Evolutionary conservation across 495 filamentous ascomycete genomes (phyloP), one percentile per base, ranked within the genome.

Genomic region (Cryomyces minteri): DNA sequence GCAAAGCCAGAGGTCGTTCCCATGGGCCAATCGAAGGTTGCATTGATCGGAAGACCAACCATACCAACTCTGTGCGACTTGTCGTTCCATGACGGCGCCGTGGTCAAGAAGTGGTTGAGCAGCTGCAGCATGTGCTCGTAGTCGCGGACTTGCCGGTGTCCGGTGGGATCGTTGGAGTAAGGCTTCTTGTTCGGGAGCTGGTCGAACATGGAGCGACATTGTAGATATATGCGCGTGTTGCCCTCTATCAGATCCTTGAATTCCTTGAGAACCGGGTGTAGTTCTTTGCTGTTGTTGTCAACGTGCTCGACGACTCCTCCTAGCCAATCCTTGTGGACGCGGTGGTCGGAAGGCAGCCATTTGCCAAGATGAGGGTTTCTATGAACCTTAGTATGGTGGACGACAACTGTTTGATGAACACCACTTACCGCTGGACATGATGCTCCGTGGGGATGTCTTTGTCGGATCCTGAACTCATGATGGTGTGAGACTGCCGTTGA

Each of bases 21-120:
- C 76, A 83, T 82, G 5, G 76, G 76, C 65, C 80, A 84, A 54
- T 83, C 77, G 11, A 85, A 70, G 28, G 83, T 66, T 4, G 77
- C 78, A 41, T 69, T 70, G 57, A 84, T 73, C 3, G 80, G 80
- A n/a, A n/a, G n/a, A n/a, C n/a, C n/a, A n/a, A n/a, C n/a, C 52
- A 82, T 67, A 5, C 75, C 76, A 0, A 75, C 70, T 0, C 69
- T 62, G 39, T 67, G 55, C 3, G 63, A 53, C 29, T 60, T 53
- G 42, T 69, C 69, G 29, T 62, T 75, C 75, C 73, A 82, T 43
- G 73, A 64, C 1, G 80, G 79, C 0, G 74, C 76, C 4, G 63
- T 66, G 0, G 67, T 71, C 46, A 83, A 66, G 4, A 82, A 67
- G 47, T 76, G 67, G 53, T 81, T 79, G 34, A 85, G 61, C 1